phyloP scores from a whole-genome alignment of 352 stramenopile species.

The Blastocystis sp. region DNA sequence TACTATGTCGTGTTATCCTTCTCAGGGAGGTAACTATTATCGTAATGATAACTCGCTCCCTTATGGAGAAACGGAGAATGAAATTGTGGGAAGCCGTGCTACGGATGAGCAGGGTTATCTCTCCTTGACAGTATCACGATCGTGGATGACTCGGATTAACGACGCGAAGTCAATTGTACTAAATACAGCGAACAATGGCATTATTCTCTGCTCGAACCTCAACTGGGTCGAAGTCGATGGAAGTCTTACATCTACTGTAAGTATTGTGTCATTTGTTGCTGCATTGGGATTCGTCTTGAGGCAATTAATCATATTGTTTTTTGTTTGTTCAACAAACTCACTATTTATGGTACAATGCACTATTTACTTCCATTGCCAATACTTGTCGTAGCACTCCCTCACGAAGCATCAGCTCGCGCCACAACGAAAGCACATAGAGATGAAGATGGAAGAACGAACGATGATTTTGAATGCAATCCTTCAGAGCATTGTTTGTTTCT shows the following conservation, averaged over 20 bases:
- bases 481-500: background rate
- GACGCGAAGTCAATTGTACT: constrained; percentile 26
- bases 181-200: background rate
- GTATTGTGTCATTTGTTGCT: background rate
- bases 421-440: background rate
- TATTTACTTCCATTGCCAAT: background rate
- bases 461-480: background rate
- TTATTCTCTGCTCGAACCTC: constrained; percentile 43
- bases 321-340: constrained; percentile 3
- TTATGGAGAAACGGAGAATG: constrained; percentile 34
- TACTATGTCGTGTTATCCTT: constrained; percentile 13
- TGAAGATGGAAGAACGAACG: background rate
- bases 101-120: constrained; percentile 5
- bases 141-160: background rate
- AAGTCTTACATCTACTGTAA: constrained; percentile 7
- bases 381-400: background rate
- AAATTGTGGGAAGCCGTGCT: constrained; percentile 12
- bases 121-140: background rate
- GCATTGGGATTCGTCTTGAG: background rate
- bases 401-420: background rate
- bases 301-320: constrained; percentile 16
- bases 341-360: background rate
- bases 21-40: constrained; percentile 34
- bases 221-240: constrained; percentile 42
- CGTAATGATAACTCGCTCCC: background rate